These are phyloP conservation scores for Pleurotus citrinopileatus DNA, from an alignment of 768 basidiomycete species.

Conservation along the genomic window DNA sequence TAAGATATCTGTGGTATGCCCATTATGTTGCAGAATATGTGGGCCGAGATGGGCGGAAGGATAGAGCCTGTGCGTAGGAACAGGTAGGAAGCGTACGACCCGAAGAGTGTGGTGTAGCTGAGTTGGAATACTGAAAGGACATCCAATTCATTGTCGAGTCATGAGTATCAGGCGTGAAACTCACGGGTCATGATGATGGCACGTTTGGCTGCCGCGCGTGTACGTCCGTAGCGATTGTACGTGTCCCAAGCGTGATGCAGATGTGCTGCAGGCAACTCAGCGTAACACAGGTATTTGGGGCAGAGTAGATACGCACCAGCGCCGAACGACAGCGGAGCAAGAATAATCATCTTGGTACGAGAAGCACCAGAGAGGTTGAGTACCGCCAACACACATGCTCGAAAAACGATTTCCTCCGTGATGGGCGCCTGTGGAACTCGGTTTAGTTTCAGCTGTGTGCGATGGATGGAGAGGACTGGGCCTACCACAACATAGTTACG, in stretches of 20 bases:
- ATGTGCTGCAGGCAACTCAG: conserved; percentile 59
- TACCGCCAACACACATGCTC: conserved; percentile 76
- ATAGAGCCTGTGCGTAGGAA: conserved; percentile 86
- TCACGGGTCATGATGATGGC: conserved; percentile 58
- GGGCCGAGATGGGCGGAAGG: conserved; percentile 72
- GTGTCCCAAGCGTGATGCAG: conserved; percentile 90
- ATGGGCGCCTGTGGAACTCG: conserved; percentile 63
- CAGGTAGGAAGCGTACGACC: conserved; percentile 81
- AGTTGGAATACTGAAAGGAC: conserved; percentile 76
- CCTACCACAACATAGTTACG: conserved; percentile 65
- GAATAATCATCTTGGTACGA: conserved; percentile 61
- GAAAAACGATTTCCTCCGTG: conserved; percentile 91
- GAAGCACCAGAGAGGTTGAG: conserved; percentile 66
- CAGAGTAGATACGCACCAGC: conserved; percentile 51
- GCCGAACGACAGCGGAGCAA: conserved; percentile 86
- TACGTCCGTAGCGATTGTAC: conserved; percentile 74
- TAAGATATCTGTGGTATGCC: conserved; percentile 70
- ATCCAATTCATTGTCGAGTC: neutral
- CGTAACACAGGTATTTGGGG: neutral
- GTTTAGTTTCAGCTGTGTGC: neutral
- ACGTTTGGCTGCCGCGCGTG: conserved; percentile 53
- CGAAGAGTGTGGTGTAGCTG: conserved; percentile 89
- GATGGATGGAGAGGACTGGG: conserved; percentile 7
- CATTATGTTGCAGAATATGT: conserved; percentile 94
- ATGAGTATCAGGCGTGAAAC: conserved; percentile 17